Percentiles rank a stretch among this genome's conserved stretches.
Conservation (phyloP, 495 filamentous ascomycete genomes). For the Xylaria intraflava region DNA sequence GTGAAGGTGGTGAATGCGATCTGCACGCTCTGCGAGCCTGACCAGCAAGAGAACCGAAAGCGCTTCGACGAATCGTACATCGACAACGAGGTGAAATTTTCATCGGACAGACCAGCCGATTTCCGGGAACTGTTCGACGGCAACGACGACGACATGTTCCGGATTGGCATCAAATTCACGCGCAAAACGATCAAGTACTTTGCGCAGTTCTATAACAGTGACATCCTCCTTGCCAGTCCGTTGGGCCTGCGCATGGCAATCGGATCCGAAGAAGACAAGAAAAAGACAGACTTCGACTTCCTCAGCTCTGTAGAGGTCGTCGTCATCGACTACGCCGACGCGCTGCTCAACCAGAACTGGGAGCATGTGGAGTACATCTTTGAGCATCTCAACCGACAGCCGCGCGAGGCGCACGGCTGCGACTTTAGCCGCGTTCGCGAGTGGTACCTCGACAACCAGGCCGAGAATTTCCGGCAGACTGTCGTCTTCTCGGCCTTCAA, state of each 20-base stretch:
- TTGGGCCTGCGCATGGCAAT: constrained; percentile 85
- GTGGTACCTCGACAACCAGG: constrained; percentile 87
- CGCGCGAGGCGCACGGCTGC: constrained; percentile 82
- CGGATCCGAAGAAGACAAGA: constrained; percentile 60
- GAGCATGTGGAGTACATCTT: constrained; percentile 88
- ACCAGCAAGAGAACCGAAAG: constrained; percentile 93
- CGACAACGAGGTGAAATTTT: constrained; percentile 56
- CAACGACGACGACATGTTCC: constrained; percentile 95
- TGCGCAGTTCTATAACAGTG: constrained; percentile 90
- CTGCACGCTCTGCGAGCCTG: constrained; percentile 62
- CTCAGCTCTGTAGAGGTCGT: constrained; percentile 86
- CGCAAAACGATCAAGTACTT: constrained; percentile 93
- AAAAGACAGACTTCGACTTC: constrained; percentile 85
- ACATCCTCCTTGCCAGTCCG: constrained; percentile 87
- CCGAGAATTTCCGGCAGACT: constrained; percentile 75
- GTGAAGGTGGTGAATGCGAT: constrained; percentile 70
- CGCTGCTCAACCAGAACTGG: constrained; percentile 97
- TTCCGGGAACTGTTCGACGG: constrained; percentile 87
- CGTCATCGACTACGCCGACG: constrained; percentile 87
- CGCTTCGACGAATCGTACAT: constrained; percentile 79
- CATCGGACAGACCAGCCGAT: constrained; percentile 71
- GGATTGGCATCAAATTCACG: constrained; percentile 88
- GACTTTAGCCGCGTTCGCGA: constrained; percentile 86
- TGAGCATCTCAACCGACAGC: constrained; percentile 85
- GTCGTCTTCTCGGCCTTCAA: constrained; percentile 73